Evolutionary conservation across 2,329 filamentous ascomycete species (phyloP), one percentile per base, ranked within the genome.

Genomic region (Cladosporium sp.): DNA sequence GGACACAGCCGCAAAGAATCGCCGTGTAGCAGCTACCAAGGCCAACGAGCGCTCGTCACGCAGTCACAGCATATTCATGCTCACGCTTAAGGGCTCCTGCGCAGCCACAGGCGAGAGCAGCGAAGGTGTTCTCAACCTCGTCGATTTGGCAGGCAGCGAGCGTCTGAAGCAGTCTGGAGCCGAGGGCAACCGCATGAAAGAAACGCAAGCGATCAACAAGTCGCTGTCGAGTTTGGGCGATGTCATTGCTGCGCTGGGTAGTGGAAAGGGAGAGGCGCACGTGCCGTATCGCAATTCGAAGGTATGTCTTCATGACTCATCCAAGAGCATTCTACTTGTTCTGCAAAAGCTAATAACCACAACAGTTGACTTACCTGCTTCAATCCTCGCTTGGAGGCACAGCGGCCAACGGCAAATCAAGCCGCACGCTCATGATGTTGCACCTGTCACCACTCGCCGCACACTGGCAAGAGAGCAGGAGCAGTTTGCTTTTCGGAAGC

Each of bases 401-500:
- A 78, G 70, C 72, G 21, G 67, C 70, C n/a, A 75, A 71, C 49
- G 74, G 74, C 65, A 76, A 76, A 58, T 71, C 71, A 29, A 95
- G 91, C 72, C 96, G 97, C 81, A 99, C 95, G 0, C 89, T 99
- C 73, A 99, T 99, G 95, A 97, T 99, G 78, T 92, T 98, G 77
- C 98, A 98, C 93, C 91, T 97, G 65, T 95, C 91, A 72, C 95
- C 95, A 37, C 82, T 98, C 66, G 91, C 96, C 80, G 91, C 89
- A 6, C 95, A 98, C 80, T 82, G 97, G 69, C 91, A 90, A 74
- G 95, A 99, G 83, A 97, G 93, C 3, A 83, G 97, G 76, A 97
- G 93, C 53, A 97, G 93, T 83, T 83, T 99, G 78, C 90, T 95
- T 74, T 99, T 99, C 79, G 95, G 95, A 18, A 96, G 92, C 37